Evolutionary conservation across 1,284 basidiomycete species (phyloP), one percentile per base, ranked within the genome.

Genomic region (Entoloma clypeatum): DNA sequence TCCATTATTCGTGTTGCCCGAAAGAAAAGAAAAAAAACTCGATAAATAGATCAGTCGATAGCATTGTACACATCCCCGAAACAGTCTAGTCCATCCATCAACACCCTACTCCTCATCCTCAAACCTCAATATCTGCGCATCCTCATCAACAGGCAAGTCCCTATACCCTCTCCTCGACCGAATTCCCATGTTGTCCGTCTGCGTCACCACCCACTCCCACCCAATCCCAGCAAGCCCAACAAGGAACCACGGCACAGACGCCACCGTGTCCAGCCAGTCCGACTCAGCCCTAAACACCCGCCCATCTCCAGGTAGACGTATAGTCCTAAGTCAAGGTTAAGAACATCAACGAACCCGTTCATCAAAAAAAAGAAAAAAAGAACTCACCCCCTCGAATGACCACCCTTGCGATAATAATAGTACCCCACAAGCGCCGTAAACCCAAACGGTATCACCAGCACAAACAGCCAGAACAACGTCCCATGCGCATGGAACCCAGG

Each of bases 171-270:
- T 64, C 36, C 80, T 68, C 13, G 71, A 49, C 8, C 71, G 66
- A 53, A 77, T 69, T 13, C 69, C 59, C 9, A 67, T 51, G 3
- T 65, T 56, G 30, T 75, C 74, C 27, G 75, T 46, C 31, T 60
- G 65, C 13, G 74, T 77, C 0, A 69, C 57, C 0, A 79, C 66
- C 60, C 74, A 79, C 61, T 80, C 83, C 68, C 69, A 86, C n/a
- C 75, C 84, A 39, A 90, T 81, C 7, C 84, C 77, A 0, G 71
- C 75, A 14, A 92, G 54, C 13, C 91, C 92, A 37, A 95, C 53
- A 36, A 93, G 58, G 70, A 87, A 93, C 81, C 85, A 92, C 1
- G 92, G 92, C 3, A 95, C 77, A 7, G 82, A 87, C 2, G 87
- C 88, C 25, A 94, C 56, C 5, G 86, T 91, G 11, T 72, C 79